phyloP scores from a whole-genome alignment of 1,284 basidiomycete species.

The Ganoderma lingzhi region DNA sequence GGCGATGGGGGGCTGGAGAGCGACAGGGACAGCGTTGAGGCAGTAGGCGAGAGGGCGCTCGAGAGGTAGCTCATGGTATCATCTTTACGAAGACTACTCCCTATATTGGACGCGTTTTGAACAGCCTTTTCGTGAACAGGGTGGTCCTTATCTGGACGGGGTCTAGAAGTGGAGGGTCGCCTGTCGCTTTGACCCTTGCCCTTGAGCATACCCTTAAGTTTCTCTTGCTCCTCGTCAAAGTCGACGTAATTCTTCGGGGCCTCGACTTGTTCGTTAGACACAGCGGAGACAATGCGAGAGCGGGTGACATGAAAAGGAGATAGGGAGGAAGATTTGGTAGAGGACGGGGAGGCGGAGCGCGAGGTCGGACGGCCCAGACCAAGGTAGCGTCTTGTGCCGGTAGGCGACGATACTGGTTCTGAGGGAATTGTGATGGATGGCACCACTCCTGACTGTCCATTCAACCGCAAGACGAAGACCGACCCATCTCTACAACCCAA shows the following conservation, averaged over 20 bases:
- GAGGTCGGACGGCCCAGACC: conserved; percentile 38
- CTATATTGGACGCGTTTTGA: not conserved
- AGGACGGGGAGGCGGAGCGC: conserved; percentile 45
- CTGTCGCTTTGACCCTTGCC: conserved; percentile 56
- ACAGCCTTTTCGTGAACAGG: conserved; percentile 13
- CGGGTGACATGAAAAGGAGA: conserved; percentile 48
- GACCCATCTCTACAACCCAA: conserved; percentile 48
- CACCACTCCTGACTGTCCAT: not conserved
- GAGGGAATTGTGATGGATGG: conserved; percentile 11
- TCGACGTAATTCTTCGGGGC: conserved; percentile 80
- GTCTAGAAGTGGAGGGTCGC: conserved; percentile 22
- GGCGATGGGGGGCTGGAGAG: conserved; percentile 57
- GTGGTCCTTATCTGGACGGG: conserved; percentile 20
- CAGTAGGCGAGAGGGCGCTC: conserved; percentile 52
- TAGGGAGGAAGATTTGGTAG: conserved; percentile 35
- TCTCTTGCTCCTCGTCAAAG: conserved; percentile 79
- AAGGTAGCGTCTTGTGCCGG: conserved; percentile 41
- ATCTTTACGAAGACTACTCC: conserved; percentile 22
- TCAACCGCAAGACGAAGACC: conserved; percentile 41
- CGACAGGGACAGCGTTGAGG: conserved; percentile 50
- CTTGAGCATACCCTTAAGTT: conserved; percentile 74
- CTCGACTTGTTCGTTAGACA: conserved; percentile 72
- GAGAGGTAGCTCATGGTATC: conserved; percentile 45
- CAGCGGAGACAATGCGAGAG: conserved; percentile 69
- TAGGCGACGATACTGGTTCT: conserved; percentile 25